phyloP scores from a whole-genome alignment of 768 basidiomycete genomes.

The Lactifluus pinguis region DNA sequence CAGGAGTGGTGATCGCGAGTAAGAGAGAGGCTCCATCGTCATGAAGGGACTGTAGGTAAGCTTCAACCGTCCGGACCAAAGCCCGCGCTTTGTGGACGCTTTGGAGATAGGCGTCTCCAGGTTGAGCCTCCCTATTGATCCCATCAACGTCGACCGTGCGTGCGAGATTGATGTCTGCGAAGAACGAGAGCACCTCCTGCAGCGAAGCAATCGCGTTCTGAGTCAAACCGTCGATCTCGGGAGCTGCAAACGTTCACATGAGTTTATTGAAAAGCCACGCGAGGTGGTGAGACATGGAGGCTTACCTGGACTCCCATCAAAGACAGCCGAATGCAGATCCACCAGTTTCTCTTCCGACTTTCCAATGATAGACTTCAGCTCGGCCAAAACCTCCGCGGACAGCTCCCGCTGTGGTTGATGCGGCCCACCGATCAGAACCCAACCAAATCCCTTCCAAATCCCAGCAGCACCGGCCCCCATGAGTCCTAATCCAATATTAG shows the following conservation, averaged over 20 bases:
- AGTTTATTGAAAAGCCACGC: neutral
- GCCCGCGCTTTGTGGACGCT: constrained; percentile 61
- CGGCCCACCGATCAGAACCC: constrained; percentile 47
- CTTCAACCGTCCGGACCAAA: constrained; percentile 63
- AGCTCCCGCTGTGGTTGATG: constrained; percentile 36
- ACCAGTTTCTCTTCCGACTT: constrained; percentile 45
- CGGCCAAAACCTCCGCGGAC: constrained; percentile 41
- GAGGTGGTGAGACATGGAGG: neutral
- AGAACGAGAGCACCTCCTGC: constrained; percentile 46
- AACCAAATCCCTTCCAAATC: constrained; percentile 81
- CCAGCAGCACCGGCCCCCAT: constrained; percentile 72
- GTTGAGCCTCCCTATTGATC: constrained; percentile 39
- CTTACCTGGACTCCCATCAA: constrained; percentile 20
- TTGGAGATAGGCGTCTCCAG: constrained; percentile 47
- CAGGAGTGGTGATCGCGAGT: constrained; percentile 45
- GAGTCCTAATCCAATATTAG: constrained; percentile 65
- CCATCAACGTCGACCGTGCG: constrained; percentile 79
- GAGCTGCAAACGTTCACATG: constrained; percentile 6
- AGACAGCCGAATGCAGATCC: constrained; percentile 21
- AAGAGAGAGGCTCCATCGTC: constrained; percentile 61
- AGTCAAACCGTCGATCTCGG: constrained; percentile 30
- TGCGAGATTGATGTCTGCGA: constrained; percentile 69
- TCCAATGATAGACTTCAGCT: constrained; percentile 40
- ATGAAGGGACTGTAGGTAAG: constrained; percentile 60
- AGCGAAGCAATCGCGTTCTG: constrained; percentile 48